Percentiles rank a stretch among this genome's conserved stretches.
Conservation (phyloP, 495 filamentous ascomycete species). For the Immersiella caudata region DNA sequence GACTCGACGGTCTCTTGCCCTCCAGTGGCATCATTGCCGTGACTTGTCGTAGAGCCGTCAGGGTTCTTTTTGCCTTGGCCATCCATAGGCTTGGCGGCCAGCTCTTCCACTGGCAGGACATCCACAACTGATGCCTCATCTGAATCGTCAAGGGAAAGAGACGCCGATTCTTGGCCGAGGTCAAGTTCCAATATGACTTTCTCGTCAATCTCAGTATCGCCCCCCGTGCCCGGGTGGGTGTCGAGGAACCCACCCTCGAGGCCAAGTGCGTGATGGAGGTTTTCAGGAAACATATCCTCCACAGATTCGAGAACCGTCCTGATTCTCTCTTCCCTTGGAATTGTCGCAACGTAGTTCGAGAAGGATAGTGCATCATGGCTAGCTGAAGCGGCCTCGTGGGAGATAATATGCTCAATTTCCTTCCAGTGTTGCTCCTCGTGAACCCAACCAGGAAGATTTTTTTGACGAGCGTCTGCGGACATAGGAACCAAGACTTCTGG, state of each 20-base stretch:
- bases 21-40: not conserved
- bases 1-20: not conserved
- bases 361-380: conserved; percentile 54
- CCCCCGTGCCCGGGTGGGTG: conserved; percentile 30
- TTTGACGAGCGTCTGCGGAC: conserved; percentile 76
- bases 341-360: conserved; percentile 60
- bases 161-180: conserved; percentile 43
- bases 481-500: conserved; percentile 80
- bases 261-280: conserved; percentile 55
- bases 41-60: not conserved
- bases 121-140: conserved; percentile 53
- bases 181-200: conserved; percentile 44
- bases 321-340: conserved; percentile 59
- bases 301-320: conserved; percentile 80
- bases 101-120: not conserved
- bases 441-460: conserved; percentile 75
- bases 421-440: conserved; percentile 83
- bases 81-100: not conserved
- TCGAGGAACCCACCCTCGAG: conserved; percentile 33
- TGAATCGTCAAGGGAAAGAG: conserved; percentile 53
- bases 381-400: conserved; percentile 60
- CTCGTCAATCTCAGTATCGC: conserved; percentile 51
- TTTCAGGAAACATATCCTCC: conserved; percentile 79
- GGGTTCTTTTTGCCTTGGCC: not conserved
- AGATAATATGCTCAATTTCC: conserved; percentile 60